Percentiles rank a stretch among this genome's conserved stretches.
These are phyloP conservation scores for Arabidopsis suecica DNA, from an alignment of 345 rosid species.

Conservation along the genomic window DNA sequence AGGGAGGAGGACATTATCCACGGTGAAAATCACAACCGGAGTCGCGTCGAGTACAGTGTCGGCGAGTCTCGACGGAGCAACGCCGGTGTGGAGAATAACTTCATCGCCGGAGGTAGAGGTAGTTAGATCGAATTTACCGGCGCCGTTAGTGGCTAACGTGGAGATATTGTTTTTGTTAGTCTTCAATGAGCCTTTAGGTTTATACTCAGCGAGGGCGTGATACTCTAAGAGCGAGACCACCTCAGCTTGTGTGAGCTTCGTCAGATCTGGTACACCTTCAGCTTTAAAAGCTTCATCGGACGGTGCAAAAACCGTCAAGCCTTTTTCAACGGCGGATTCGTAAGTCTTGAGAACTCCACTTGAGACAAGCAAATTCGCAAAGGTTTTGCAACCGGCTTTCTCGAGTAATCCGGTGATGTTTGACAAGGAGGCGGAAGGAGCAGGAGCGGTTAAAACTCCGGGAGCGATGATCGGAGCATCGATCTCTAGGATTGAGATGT, in stretches of 20 bases:
- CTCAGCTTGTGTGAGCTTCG: slow-evolving; percentile 74
- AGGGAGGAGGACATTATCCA: slow-evolving; percentile 79
- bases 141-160: slow-evolving; percentile 77
- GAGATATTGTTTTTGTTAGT: slow-evolving; percentile 59
- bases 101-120: slow-evolving; percentile 67
- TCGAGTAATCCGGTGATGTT: slow-evolving; percentile 81
- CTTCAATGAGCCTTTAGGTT: slow-evolving; percentile 72
- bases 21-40: slow-evolving; percentile 74
- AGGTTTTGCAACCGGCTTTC: slow-evolving; percentile 89
- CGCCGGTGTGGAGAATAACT: slow-evolving; percentile 77
- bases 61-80: slow-evolving; percentile 70
- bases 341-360: slow-evolving; percentile 85
- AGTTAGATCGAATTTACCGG: slow-evolving; percentile 69
- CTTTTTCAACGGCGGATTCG: slow-evolving; percentile 64
- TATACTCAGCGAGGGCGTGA: slow-evolving; percentile 70
- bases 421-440: slow-evolving; percentile 60
- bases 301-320: slow-evolving; percentile 88
- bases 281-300: slow-evolving; percentile 89
- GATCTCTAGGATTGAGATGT: slow-evolving; percentile 76
- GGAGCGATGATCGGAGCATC: slow-evolving; percentile 73
- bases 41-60: slow-evolving; percentile 73
- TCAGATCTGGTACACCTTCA: slow-evolving; percentile 68
- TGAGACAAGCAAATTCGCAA: slow-evolving; percentile 58
- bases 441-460: slow-evolving; percentile 65
- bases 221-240: slow-evolving; percentile 74